These are phyloP conservation scores for Agapanthus africanus DNA, from an alignment of 106 monocot genomes.

Conservation along the genomic window DNA sequence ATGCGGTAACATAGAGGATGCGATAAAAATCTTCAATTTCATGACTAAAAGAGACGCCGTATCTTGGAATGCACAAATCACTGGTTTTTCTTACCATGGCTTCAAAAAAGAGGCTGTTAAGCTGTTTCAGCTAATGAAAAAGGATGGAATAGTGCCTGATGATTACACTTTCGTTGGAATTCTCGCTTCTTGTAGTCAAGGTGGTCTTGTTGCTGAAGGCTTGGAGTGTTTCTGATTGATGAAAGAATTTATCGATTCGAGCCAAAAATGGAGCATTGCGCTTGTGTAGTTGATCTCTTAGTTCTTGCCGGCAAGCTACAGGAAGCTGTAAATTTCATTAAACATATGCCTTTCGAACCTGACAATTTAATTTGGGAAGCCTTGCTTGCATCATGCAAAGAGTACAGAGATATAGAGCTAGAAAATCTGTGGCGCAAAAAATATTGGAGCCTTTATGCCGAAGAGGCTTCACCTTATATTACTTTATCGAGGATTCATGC, in stretches of 20 bases:
- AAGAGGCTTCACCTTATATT: conserved; percentile 35
- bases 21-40: conserved; percentile 26
- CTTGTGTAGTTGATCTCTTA: conserved; percentile 61
- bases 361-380: conserved; percentile 53
- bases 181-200: conserved; percentile 43
- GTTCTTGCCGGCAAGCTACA: conserved; percentile 44
- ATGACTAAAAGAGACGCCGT: conserved; percentile 38
- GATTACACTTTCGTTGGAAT: conserved; percentile 55
- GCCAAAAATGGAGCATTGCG: conserved; percentile 54
- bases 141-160: conserved; percentile 34
- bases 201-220: conserved; percentile 41
- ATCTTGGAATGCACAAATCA: conserved; percentile 63
- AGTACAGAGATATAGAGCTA: conserved; percentile 41
- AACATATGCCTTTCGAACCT: conserved; percentile 32
- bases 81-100: conserved; percentile 49
- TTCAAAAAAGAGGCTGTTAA: conserved; percentile 33
- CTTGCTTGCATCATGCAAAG: conserved; percentile 50
- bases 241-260: conserved; percentile 32
- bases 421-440: conserved; percentile 40
- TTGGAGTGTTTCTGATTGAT: conserved; percentile 44
- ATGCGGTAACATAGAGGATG: conserved; percentile 39
- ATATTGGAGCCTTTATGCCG: conserved; percentile 27
- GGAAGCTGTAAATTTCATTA: conserved; percentile 50
- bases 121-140: conserved; percentile 46
- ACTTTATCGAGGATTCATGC: conserved; percentile 39